A percentile compares a stretch with the other conserved stretches of the same genome.
These are phyloP conservation scores for Penicillium antarcticum DNA, from an alignment of 495 filamentous ascomycete species.

Conservation along the genomic window DNA sequence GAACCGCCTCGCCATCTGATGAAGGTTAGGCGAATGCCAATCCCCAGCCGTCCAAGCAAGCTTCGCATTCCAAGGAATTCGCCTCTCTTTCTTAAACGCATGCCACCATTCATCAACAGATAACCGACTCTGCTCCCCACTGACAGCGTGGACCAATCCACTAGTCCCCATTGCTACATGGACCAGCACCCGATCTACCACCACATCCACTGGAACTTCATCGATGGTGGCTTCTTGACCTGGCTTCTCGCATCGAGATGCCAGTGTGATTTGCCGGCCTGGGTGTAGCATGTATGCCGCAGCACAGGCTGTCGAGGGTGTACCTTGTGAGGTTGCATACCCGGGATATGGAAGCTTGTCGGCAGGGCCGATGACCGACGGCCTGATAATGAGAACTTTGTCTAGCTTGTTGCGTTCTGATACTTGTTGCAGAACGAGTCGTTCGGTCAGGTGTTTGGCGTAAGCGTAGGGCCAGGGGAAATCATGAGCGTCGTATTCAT, in stretches of 20 bases:
- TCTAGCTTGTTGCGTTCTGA: conserved; percentile 16
- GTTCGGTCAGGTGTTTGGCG: conserved; percentile 21
- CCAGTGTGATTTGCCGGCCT: conserved; percentile 15
- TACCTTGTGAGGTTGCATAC: conserved; percentile 15
- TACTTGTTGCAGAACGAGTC: conserved; percentile 17
- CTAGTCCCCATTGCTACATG: conserved; percentile 21
- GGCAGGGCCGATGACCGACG: conserved; percentile 23
- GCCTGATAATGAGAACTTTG: conserved; percentile 23
- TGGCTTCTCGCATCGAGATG: conserved; percentile 18
- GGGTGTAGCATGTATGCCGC: conserved; percentile 24
- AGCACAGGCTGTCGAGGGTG: conserved; percentile 19
- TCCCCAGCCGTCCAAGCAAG: conserved; percentile 19
- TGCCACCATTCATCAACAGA: conserved; percentile 21
- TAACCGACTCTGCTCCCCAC: conserved; percentile 18
- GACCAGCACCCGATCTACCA: conserved; percentile 23
- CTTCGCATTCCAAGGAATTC: conserved; percentile 21
- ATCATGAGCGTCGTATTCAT: conserved; percentile 22
- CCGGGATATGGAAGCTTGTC: conserved; percentile 21
- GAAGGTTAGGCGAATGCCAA: conserved; percentile 27
- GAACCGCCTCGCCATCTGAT: conserved; percentile 22
- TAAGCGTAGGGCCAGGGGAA: conserved; percentile 28
- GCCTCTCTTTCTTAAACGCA: conserved; percentile 22
- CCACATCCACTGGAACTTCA: conserved; percentile 34
- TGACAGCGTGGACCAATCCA: conserved; percentile 30
- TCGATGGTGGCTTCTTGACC: conserved; percentile 25